phyloP scores from a whole-genome alignment of 1,284 basidiomycete genomes.

The Ustilago hordei region DNA sequence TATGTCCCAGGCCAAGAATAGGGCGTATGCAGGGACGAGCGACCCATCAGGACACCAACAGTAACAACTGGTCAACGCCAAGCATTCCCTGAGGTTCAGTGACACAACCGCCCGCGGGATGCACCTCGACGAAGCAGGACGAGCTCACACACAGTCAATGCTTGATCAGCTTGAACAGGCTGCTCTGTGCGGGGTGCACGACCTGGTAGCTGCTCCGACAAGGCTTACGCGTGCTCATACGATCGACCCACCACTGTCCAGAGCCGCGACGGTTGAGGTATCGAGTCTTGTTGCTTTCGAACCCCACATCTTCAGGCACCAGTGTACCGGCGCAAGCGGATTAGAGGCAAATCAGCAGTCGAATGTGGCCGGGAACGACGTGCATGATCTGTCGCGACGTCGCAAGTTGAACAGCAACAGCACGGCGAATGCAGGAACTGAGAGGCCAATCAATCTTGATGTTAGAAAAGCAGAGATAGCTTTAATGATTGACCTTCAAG shows the following conservation, averaged over 20 bases:
- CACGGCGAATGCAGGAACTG: conserved; percentile 5
- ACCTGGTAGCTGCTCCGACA: conserved; percentile 6
- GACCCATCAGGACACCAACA: conserved; percentile 1
- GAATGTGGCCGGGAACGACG: background rate
- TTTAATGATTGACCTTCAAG: background rate
- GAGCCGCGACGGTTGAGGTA: background rate
- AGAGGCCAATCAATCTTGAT: background rate
- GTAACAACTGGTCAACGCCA: background rate
- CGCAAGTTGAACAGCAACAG: background rate
- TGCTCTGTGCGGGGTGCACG: conserved; percentile 29
- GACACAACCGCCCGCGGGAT: conserved; percentile 8
- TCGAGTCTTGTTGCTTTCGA: background rate
- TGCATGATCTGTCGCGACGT: background rate
- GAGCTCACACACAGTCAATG: background rate
- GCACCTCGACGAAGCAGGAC: background rate
- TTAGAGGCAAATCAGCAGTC: background rate
- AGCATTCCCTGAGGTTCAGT: background rate
- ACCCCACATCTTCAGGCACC: background rate
- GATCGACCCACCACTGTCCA: conserved; percentile 1
- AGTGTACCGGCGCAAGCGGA: conserved; percentile 6
- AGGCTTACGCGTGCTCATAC: background rate
- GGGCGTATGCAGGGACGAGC: background rate
- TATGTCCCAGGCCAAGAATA: background rate
- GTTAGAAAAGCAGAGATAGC: background rate
- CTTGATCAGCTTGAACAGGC: background rate